Percentiles rank a stretch among this genome's conserved stretches.
These are phyloP conservation scores for Camellia japonica DNA, from an alignment of 148 eudicot genomes.

Conservation along the genomic window DNA sequence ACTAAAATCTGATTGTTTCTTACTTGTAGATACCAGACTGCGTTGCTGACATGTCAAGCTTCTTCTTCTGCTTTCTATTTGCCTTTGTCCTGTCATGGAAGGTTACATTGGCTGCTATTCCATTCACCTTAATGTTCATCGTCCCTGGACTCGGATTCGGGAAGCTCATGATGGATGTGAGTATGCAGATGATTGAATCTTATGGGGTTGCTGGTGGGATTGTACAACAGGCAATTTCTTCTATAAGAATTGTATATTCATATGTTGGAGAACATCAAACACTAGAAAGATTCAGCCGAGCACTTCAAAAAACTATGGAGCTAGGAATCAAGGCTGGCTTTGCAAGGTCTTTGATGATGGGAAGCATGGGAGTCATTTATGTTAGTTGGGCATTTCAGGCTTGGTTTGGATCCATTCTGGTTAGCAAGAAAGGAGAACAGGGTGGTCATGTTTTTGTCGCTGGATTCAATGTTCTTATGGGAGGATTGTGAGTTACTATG, in stretches of 20 bases:
- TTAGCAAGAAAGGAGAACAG: slow-evolving; percentile 40
- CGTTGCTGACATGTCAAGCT: slow-evolving; percentile 41
- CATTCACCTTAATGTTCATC: slow-evolving; percentile 49
- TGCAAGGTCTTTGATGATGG: slow-evolving; percentile 55
- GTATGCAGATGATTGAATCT: slow-evolving; percentile 36
- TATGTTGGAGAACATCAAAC: slow-evolving; percentile 50
- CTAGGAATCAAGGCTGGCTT: slow-evolving; percentile 47
- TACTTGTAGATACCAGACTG: slow-evolving; percentile 47
- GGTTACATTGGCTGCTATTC: slow-evolving; percentile 50
- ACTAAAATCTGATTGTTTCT: background rate
- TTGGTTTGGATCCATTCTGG: slow-evolving; percentile 45
- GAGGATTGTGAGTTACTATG: slow-evolving; percentile 46
- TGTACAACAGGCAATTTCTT: slow-evolving; percentile 56
- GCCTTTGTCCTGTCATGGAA: slow-evolving; percentile 49
- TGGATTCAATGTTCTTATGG: slow-evolving; percentile 59
- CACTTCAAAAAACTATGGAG: slow-evolving; percentile 43
- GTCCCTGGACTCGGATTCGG: slow-evolving; percentile 54
- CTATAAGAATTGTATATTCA: slow-evolving; percentile 50
- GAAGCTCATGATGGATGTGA: slow-evolving; percentile 44
- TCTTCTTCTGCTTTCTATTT: slow-evolving; percentile 48
- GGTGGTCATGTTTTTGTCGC: slow-evolving; percentile 52
- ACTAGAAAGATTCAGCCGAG: slow-evolving; percentile 40
- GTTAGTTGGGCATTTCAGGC: slow-evolving; percentile 57
- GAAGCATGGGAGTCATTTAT: slow-evolving; percentile 52
- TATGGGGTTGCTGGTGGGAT: slow-evolving; percentile 52